These are phyloP conservation scores for Russula emetica DNA, from an alignment of 768 basidiomycete species.

Conservation along the genomic window DNA sequence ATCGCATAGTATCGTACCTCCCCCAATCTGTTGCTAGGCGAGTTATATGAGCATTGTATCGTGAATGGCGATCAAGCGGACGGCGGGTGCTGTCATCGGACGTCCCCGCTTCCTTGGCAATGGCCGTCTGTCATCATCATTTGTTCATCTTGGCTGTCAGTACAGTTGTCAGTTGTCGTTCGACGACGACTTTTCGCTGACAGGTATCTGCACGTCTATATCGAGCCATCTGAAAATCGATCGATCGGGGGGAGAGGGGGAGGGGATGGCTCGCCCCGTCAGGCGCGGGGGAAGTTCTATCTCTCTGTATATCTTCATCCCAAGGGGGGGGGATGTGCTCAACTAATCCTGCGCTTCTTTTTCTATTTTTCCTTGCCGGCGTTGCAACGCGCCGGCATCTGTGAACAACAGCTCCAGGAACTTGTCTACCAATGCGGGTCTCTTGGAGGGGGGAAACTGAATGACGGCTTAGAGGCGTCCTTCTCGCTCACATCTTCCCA, in stretches of 20 bases:
- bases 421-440: conserved; percentile 3
- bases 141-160: background rate
- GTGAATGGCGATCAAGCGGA: background rate
- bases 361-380: conserved; percentile 3
- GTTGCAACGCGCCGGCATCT: conserved; percentile 12
- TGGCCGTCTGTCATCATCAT: conserved; percentile 12
- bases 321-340: background rate
- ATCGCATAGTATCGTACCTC: background rate
- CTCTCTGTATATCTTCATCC: background rate
- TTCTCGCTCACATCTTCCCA: conserved; percentile 7
- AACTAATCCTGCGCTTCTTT: conserved; percentile 1
- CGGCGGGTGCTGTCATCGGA: conserved; percentile 7
- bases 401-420: conserved; percentile 7
- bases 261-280: background rate
- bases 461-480: conserved; percentile 10
- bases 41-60: background rate
- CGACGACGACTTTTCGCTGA: conserved; percentile 9
- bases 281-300: background rate
- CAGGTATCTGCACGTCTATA: conserved; percentile 18
- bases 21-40: conserved; percentile 15
- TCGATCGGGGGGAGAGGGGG: conserved; percentile 14
- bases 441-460: background rate
- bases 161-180: background rate
- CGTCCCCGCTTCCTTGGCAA: conserved; percentile 18
- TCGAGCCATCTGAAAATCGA: conserved; percentile 19